Conservation (phyloP, 1,284 basidiomycete genomes). For the Ceratobasidium sp. region DNA sequence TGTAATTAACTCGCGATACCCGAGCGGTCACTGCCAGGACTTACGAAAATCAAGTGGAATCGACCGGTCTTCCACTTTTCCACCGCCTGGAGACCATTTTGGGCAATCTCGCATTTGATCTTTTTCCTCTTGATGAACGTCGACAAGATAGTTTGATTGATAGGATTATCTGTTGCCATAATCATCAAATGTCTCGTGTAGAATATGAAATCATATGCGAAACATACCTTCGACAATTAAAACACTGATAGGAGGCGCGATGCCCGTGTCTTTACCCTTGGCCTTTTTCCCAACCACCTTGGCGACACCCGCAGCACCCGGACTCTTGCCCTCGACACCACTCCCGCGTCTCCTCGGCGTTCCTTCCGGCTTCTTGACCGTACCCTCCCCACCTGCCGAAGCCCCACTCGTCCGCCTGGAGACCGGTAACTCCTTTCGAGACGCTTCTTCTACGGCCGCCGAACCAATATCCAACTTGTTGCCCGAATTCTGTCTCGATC, state of each 20-base stretch:
- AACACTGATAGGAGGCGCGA: constrained; percentile 94
- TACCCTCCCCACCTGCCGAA: neutral
- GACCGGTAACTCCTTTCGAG: neutral
- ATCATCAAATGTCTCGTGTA: neutral
- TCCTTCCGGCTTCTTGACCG: constrained; percentile 2
- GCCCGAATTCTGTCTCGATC: neutral
- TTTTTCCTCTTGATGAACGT: constrained; percentile 97
- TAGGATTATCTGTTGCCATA: constrained; percentile 87
- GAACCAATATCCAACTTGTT: neutral
- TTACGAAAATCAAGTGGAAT: constrained; percentile 94
- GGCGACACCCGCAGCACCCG: constrained; percentile 8
- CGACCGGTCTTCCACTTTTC: constrained; percentile 93
- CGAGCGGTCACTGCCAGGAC: constrained; percentile 47
- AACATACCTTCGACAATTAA: constrained; percentile 90
- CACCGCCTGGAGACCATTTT: constrained; percentile 95
- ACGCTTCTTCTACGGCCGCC: neutral
- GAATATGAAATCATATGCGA: neutral
- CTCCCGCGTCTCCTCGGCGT: constrained; percentile 20
- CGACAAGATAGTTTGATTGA: constrained; percentile 96
- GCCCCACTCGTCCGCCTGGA: neutral
- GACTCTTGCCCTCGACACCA: constrained; percentile 23
- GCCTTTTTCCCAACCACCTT: constrained; percentile 46
- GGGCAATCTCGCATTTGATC: constrained; percentile 94
- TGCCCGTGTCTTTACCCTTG: constrained; percentile 54
- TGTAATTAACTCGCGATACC: neutral